Evolutionary conservation across 2,329 filamentous ascomycete genomes (phyloP).

Genomic region (Paraphaeosphaeria sporulosa): DNA sequence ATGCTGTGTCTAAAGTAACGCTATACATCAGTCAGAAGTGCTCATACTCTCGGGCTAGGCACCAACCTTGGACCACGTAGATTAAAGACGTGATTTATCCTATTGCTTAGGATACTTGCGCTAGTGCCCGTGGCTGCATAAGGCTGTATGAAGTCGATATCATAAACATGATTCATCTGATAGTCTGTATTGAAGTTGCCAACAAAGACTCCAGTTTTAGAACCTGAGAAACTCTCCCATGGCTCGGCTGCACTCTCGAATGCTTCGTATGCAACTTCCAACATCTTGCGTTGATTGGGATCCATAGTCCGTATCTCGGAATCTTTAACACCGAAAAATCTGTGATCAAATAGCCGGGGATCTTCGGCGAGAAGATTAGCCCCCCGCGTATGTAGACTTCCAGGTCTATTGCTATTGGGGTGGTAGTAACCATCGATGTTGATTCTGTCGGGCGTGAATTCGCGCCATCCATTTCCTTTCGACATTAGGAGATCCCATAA

Average conservation of each 20-base stretch:
- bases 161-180: slow-evolving; percentile 1
- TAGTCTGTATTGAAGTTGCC: slow-evolving; percentile 35
- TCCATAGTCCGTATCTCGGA: slow-evolving; percentile 19
- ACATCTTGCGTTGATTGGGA: slow-evolving; percentile 34
- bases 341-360: background rate
- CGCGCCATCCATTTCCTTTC: slow-evolving; percentile 36
- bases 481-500: slow-evolving; percentile 41
- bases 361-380: too few species aligned
- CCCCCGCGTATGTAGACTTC: too few species aligned
- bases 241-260: slow-evolving; percentile 41
- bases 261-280: slow-evolving; percentile 39
- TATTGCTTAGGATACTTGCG: slow-evolving; percentile 41
- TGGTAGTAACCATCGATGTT: slow-evolving; percentile 47
- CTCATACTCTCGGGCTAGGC: slow-evolving; percentile 25
- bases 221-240: slow-evolving; percentile 26
- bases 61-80: slow-evolving; percentile 40
- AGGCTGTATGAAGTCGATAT: background rate
- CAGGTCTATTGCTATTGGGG: too few species aligned
- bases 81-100: slow-evolving; percentile 47
- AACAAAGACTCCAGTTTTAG: slow-evolving; percentile 41
- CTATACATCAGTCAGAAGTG: too few species aligned
- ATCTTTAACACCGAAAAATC: background rate
- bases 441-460: slow-evolving; percentile 37
- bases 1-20: slow-evolving; percentile 52
- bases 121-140: background rate